Conservation (phyloP, 1,139 yeast species). For the Scheffersomyces stambukii region DNA sequence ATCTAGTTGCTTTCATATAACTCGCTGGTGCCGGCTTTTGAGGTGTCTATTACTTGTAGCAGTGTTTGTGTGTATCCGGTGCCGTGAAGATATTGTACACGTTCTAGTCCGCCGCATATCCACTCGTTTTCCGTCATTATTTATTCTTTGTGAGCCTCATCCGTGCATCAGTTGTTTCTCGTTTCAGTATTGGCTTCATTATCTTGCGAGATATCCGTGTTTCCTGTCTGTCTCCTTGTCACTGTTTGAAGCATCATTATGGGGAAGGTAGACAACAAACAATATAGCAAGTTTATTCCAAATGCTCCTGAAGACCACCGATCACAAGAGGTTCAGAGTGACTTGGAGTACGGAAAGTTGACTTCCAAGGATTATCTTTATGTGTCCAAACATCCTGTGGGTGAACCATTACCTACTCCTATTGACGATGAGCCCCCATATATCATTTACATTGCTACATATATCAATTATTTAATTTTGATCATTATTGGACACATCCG, state of each 20-base stretch:
- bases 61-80: no score
- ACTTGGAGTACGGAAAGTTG: constrained; percentile 61
- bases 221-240: no score
- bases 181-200: no score
- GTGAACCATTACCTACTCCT: constrained; percentile 54
- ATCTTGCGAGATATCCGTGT: no score
- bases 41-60: no score
- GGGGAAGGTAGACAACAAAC: constrained; percentile 2
- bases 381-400: constrained; percentile 49
- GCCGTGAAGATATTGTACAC: no score
- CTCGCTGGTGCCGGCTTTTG: no score
- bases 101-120: no score
- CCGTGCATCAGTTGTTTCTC: no score
- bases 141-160: no score
- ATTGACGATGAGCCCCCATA: constrained; percentile 85
- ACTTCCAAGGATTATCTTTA: constrained; percentile 56
- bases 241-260: neutral
- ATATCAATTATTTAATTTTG: constrained; percentile 74
- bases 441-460: constrained; percentile 72
- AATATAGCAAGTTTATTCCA: constrained; percentile 29
- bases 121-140: no score
- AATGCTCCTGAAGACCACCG: constrained; percentile 46
- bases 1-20: no score
- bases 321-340: constrained; percentile 50
- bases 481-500: constrained; percentile 86